Evolutionary conservation across 441 rosid species (phyloP), one percentile per base, ranked within the genome.

Genomic region (Aquilaria agallochum): DNA sequence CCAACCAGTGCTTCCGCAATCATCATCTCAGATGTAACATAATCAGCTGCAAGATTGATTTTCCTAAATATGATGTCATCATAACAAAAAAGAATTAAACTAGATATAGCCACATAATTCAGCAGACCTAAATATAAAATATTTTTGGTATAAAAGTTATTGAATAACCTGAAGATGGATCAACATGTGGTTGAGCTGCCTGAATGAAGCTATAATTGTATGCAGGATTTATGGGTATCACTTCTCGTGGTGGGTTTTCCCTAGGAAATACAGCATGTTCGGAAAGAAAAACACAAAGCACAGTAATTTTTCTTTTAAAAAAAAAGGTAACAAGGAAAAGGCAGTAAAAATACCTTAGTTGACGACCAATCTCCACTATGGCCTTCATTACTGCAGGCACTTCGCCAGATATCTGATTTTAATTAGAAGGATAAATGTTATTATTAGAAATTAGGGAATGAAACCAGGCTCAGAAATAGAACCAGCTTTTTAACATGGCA

Each of bases 41-140:
- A 82, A 50, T 77, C 90, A 86, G 87, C 92, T 84, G 90, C 83
- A 81, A 78, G 83, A 80, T 76, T 72, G 82, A 73, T 80, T 75
- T 79, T 75, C 85, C 81, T 81, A 78, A 79, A 79, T 83, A 76
- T 79, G 79, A 80, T 78, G 85, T 73, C 73, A 70, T 79, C 76
- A 69, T 68, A 73, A 73, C 74, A 78, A 60, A 69, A 40, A 53
- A 77, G 68, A 79, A 74, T 74, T 74, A 76, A 73, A 78, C 72
- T 72, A 76, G 76, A 69, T 53, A 62, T 62, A 59, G 70, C 75
- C 59, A 71, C 75, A 55, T 45, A 40, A 2, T 33, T 74, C 52
- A 72, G 76, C 78, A 74, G 53, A 63, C 48, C 12, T 33, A 58
- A 68, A 57, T 50, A 40, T 49, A 31, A 52, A 45, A 36, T 52